phyloP scores from a whole-genome alignment of 495 filamentous ascomycete species.

The Aspergillus homomorphus region DNA sequence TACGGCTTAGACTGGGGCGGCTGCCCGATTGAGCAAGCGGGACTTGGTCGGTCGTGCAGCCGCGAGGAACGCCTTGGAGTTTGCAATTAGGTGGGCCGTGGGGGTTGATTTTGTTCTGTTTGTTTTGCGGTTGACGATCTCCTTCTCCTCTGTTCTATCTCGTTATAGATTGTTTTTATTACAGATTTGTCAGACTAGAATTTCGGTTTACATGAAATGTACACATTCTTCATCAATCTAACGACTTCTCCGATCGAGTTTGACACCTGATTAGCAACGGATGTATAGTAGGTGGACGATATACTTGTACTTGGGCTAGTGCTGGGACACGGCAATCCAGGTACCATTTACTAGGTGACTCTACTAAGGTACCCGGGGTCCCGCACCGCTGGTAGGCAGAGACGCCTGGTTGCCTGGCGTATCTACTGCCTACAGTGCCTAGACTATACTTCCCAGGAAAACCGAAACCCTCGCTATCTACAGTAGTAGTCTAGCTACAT shows the following conservation, averaged over 20 bases:
- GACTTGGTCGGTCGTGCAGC: conserved; percentile 2
- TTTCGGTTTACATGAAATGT: background rate
- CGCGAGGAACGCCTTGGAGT: conserved; percentile 9
- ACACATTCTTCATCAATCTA: background rate
- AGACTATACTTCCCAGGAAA: too few species aligned
- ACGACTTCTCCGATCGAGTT: too few species aligned
- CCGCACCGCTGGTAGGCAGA: background rate
- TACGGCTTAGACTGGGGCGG: conserved; percentile 7
- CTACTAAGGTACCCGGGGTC: background rate
- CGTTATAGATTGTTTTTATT: background rate
- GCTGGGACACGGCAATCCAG: too few species aligned
- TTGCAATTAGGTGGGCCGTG: background rate
- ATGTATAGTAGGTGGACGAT: too few species aligned
- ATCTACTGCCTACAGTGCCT: too few species aligned
- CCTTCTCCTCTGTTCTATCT: background rate
- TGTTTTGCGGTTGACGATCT: background rate
- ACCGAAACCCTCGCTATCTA: background rate
- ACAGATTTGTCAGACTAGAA: background rate
- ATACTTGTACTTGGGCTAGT: background rate
- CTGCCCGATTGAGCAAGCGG: conserved; percentile 4
- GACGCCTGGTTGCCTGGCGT: background rate
- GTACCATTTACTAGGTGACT: background rate
- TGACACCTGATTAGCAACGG: too few species aligned
- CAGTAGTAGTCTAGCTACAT: too few species aligned
- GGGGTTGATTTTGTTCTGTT: background rate